Evolutionary conservation across 176 grass and related monocot species (phyloP), one percentile per base, ranked within the genome.

Genomic region (Coix lacrymajobi): DNA sequence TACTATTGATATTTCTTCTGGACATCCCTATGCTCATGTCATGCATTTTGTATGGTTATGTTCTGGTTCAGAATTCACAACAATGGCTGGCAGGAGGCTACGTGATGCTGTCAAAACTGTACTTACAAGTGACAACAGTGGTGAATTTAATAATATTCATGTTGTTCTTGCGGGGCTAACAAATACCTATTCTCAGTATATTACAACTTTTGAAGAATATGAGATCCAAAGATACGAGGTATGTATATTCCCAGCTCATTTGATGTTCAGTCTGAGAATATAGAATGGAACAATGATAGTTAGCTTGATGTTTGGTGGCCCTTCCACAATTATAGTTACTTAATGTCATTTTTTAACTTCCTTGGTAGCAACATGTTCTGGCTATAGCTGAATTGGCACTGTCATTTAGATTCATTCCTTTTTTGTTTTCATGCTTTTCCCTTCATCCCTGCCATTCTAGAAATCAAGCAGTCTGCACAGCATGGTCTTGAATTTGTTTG

Each of bases 151-250:
- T 84, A 77, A 85, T 85, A 82, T 96, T 78, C 93, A 98, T 83
- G 82, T 96, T 69, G 91, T 96, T 71, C 90, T 98, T 77, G 96
- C 93, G 60, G 96, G 93, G 81, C 82, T 98, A 87, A 88, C 93
- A 73, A 98, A 98, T 58, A 96, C 85, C 30, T 98, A 98, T 75
- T 98, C 96, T 46, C 93, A 98, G 43, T 98, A 98, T 79, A 65
- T 98, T 84, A 96, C 93, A 69, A 98, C 93, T 26, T 92, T 87
- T 31, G 93, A 98, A 87, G 96, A 98, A 70, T 98, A 98, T 54
- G 29, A 92, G 87, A 96, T 98, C 83, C 96, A 98, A 86, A 91
- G 96, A 93, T 98, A 98, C 30, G 93, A 98, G 96, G 96, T 97
- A 68, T 65, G 81, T 65, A 87, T 68, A 14, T 58, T 33, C 60